Evolutionary conservation across 768 basidiomycete species (phyloP).

Genomic region (Mycena haematopus): DNA sequence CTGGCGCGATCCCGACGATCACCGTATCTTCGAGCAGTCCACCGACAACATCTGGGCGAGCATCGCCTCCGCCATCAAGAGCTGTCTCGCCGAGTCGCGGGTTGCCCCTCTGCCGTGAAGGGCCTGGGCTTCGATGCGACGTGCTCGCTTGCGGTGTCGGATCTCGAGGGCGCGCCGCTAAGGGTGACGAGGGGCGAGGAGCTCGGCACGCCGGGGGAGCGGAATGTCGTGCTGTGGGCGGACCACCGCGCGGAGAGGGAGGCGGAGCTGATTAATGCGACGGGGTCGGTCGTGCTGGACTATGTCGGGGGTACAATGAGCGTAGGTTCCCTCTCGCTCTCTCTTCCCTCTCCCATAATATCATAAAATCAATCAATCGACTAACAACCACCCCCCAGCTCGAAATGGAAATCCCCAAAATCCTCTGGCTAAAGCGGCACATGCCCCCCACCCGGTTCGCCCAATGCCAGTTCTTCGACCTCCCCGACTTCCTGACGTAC

Average conservation of each 20-base stretch:
- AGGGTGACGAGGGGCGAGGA: conserved; percentile 71
- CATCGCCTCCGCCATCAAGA: conserved; percentile 65
- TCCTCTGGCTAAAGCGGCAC: conserved; percentile 93
- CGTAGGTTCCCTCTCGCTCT: conserved; percentile 48
- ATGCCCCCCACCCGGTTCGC: conserved; percentile 78
- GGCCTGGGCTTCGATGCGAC: conserved; percentile 97
- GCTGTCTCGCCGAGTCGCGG: conserved; percentile 64
- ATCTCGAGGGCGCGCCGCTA: conserved; percentile 75
- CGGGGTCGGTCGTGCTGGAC: conserved; percentile 83
- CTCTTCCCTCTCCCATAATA: background rate
- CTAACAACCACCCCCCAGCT: conserved; percentile 53
- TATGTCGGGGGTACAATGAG: conserved; percentile 98
- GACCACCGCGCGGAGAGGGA: conserved; percentile 95
- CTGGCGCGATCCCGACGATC: conserved; percentile 83
- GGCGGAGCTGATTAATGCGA: conserved; percentile 87
- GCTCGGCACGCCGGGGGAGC: conserved; percentile 70
- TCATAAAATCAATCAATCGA: conserved; percentile 15
- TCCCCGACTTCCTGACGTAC: conserved; percentile 97
- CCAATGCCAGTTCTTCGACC: conserved; percentile 84
- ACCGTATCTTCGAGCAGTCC: conserved; percentile 96
- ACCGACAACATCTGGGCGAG: conserved; percentile 85
- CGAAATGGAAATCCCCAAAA: conserved; percentile 98
- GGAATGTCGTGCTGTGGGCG: conserved; percentile 95
- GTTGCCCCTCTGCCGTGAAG: conserved; percentile 68
- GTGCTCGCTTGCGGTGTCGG: conserved; percentile 90